A percentile compares a stretch with the other conserved stretches of the same genome.
Evolutionary conservation across 768 basidiomycete species (phyloP).

Genomic region (Kockovaella imperatae): DNA sequence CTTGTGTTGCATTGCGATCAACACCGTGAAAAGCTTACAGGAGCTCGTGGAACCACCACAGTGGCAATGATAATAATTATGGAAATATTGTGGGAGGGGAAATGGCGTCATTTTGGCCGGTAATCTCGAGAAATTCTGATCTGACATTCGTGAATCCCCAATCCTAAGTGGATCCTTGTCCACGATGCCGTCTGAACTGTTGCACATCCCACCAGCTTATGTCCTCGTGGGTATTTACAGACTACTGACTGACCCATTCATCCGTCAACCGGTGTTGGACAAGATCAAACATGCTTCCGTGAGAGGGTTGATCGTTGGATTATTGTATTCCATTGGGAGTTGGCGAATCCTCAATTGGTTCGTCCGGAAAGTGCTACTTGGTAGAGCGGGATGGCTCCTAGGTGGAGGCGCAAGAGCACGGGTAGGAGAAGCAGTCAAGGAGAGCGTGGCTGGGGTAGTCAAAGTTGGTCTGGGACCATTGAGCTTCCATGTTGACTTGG

Average conservation of each 20-base stretch:
- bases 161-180: no score
- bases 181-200: constrained; percentile 46
- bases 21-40: no score
- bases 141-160: no score
- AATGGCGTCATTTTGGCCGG: no score
- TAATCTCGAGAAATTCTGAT: no score
- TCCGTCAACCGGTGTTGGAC: constrained; percentile 67
- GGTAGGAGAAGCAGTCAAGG: constrained; percentile 12
- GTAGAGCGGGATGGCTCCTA: constrained; percentile 12
- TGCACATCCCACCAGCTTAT: constrained; percentile 75
- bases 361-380: constrained; percentile 32
- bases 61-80: no score
- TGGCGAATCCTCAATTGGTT: constrained; percentile 59
- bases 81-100: no score
- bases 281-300: constrained; percentile 71
- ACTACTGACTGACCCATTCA: constrained; percentile 61
- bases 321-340: constrained; percentile 56
- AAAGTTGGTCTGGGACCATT: constrained; percentile 15
- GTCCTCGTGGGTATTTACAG: constrained; percentile 77
- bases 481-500: constrained; percentile 20
- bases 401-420: constrained; percentile 1
- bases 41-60: no score
- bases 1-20: no score
- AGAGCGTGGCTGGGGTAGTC: constrained; percentile 15
- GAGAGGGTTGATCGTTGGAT: constrained; percentile 62